Percentiles rank a stretch among this genome's conserved stretches.
Conservation (phyloP, 2,329 filamentous ascomycete species). For the Diplodia corticola region DNA sequence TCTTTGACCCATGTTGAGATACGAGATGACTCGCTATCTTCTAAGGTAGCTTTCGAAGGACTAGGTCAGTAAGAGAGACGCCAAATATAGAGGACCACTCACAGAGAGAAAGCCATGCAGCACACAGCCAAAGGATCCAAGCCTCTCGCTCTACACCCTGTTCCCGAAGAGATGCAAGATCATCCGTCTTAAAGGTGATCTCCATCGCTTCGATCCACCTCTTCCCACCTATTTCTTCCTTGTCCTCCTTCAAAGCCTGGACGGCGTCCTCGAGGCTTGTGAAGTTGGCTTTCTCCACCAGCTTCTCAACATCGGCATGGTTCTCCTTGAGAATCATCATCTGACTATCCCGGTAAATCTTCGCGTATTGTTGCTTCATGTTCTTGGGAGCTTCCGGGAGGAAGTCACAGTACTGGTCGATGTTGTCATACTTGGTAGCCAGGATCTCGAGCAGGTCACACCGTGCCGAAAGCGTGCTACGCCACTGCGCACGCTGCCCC, state of each 20-base stretch:
- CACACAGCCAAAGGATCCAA: slow-evolving; percentile 19
- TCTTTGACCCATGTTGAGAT: slow-evolving; percentile 3
- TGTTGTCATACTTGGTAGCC: slow-evolving; percentile 32
- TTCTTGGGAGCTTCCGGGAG: slow-evolving; percentile 34
- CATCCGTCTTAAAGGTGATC: slow-evolving; percentile 6
- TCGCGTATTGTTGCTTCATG: slow-evolving; percentile 36
- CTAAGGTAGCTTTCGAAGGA: not conserved
- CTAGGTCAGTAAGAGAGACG: not conserved
- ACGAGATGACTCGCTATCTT: not conserved
- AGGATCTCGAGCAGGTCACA: slow-evolving; percentile 28
- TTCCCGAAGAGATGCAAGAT: slow-evolving; percentile 10
- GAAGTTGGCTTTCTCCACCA: not conserved
- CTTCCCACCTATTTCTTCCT: not conserved
- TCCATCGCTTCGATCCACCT: not conserved
- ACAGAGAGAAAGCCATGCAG: slow-evolving; percentile 2
- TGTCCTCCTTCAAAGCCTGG: not conserved
- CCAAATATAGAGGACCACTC: not conserved
- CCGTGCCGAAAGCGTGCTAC: slow-evolving; percentile 21
- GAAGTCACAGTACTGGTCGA: slow-evolving; percentile 12
- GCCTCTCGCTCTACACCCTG: slow-evolving; percentile 3
- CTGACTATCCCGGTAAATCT: slow-evolving; percentile 42
- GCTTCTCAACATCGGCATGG: not conserved
- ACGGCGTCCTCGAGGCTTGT: slow-evolving; percentile 13
- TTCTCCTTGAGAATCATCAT: slow-evolving; percentile 30
- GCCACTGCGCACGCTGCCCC: slow-evolving; percentile 23